Evolutionary conservation across 345 rosid genomes (phyloP).

Genomic region (Populus alba): DNA sequence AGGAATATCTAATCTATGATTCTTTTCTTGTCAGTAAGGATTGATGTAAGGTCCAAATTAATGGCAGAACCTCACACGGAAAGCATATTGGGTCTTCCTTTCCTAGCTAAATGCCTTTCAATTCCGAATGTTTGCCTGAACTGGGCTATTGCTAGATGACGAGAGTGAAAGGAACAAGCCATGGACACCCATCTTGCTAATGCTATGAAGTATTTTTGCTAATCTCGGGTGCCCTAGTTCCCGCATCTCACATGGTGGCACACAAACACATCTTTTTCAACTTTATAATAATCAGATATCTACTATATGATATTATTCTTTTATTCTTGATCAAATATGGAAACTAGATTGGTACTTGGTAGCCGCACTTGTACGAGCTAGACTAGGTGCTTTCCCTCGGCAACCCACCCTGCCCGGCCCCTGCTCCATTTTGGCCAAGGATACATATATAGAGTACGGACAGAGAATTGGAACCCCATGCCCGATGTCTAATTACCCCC

Average conservation of each 20-base stretch:
- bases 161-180: conserved; percentile 17
- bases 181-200: conserved; percentile 16
- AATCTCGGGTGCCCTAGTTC: conserved; percentile 9
- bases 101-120: conserved; percentile 13
- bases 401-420: background rate
- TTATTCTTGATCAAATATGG: conserved; percentile 30
- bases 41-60: background rate
- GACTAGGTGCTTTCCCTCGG: background rate
- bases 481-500: background rate
- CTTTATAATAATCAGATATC: conserved; percentile 23
- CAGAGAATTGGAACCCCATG: background rate
- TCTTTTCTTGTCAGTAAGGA: conserved; percentile 15
- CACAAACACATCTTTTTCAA: conserved; percentile 20
- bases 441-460: background rate
- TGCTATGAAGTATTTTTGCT: conserved; percentile 14
- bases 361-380: conserved; percentile 11
- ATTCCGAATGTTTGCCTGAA: conserved; percentile 23
- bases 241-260: conserved; percentile 35
- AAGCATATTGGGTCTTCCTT: conserved; percentile 13
- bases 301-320: conserved; percentile 17
- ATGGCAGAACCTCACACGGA: conserved; percentile 24
- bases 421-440: background rate
- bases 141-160: conserved; percentile 5
- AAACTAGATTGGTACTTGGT: conserved; percentile 23
- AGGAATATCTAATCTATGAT: conserved; percentile 25